Conservation (phyloP, 1,284 basidiomycete species). For the Phaffia rhodozyma region DNA sequence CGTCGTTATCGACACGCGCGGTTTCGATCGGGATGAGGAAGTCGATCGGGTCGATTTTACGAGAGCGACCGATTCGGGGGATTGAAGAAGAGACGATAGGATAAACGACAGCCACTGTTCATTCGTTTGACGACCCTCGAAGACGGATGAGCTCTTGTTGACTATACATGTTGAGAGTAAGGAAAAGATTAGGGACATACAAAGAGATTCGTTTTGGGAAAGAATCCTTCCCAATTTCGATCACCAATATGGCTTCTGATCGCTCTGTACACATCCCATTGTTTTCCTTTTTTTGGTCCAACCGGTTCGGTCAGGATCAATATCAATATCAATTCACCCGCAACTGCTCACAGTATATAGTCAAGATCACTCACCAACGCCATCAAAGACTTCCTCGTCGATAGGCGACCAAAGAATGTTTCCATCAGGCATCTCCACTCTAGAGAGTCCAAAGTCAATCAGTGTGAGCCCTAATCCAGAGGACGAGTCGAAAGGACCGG, state of each 20-base stretch:
- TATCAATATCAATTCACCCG: not conserved
- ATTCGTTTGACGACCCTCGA: not conserved
- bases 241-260: conserved; percentile 55
- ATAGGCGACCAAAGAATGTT: conserved; percentile 34
- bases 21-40: not conserved
- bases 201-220: conserved; percentile 77
- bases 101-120: conserved; percentile 61
- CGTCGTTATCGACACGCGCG: not conserved
- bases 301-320: conserved; percentile 17
- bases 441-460: conserved; percentile 87
- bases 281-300: too few relatives aligned
- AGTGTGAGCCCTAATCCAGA: conserved; percentile 63
- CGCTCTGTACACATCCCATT: conserved; percentile 87
- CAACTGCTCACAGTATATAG: not conserved
- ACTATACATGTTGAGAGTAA: not conserved
- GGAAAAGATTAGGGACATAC: conserved; percentile 40
- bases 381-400: conserved; percentile 69
- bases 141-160: not conserved
- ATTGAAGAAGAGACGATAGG: not conserved
- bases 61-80: not conserved
- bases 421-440: conserved; percentile 44
- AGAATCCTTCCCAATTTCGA: conserved; percentile 54
- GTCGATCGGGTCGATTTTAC: conserved; percentile 40
- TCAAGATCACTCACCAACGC: conserved; percentile 46
- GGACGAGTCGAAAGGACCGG: conserved; percentile 46